phyloP scores from a whole-genome alignment of 176 grass and related monocot genomes.

The Aechmea fasciata region DNA sequence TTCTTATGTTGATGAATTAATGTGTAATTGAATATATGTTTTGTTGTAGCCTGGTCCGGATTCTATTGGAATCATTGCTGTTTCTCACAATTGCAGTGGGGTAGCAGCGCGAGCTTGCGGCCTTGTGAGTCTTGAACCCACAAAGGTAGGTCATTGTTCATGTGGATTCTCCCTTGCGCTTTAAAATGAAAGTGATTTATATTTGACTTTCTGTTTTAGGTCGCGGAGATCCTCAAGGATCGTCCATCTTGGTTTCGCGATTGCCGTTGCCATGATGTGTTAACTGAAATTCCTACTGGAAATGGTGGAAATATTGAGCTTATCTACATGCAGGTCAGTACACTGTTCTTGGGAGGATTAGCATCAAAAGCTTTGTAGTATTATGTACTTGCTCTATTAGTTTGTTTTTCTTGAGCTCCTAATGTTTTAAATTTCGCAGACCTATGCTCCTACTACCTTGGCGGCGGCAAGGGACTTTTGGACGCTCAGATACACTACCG shows the following conservation, averaged over 20 bases:
- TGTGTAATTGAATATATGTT: background rate
- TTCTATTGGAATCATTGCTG: constrained; percentile 99
- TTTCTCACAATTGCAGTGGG: constrained; percentile 99
- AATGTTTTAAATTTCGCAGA: constrained; percentile 37
- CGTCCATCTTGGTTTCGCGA: constrained; percentile 87
- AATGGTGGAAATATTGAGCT: constrained; percentile 98
- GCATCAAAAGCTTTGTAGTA: background rate
- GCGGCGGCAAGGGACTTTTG: constrained; percentile 81
- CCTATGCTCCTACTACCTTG: constrained; percentile 76
- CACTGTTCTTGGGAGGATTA: background rate
- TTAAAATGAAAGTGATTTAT: background rate
- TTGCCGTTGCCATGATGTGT: constrained; percentile 64
- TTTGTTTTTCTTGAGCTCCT: background rate
- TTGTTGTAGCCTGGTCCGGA: constrained; percentile 94
- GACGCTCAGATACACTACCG: constrained; percentile 81
- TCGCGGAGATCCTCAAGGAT: constrained; percentile 98
- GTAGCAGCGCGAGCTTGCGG: constrained; percentile 97
- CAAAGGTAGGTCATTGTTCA: constrained; percentile 48
- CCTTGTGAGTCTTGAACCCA: constrained; percentile 99
- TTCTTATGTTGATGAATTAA: background rate
- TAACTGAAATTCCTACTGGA: constrained; percentile 77
- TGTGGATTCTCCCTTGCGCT: background rate
- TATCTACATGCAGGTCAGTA: constrained; percentile 93
- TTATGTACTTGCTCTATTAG: background rate
- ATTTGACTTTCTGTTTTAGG: constrained; percentile 32